These are phyloP conservation scores for Dioszegia aurantiaca DNA, from an alignment of 768 basidiomycete genomes.

Conservation along the genomic window DNA sequence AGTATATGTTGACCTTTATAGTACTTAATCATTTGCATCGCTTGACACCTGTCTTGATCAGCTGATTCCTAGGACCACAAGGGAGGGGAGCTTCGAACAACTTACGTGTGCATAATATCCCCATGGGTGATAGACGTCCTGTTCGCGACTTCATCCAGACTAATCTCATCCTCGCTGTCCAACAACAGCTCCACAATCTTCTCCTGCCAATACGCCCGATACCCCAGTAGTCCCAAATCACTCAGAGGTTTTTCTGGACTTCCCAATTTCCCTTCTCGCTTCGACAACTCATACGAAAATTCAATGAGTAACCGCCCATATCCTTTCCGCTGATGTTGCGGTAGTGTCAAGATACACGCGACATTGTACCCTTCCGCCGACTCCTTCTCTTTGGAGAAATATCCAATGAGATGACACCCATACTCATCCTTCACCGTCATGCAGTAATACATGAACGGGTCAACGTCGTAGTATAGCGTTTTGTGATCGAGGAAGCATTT, in stretches of 20 bases:
- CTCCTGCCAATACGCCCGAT: slow-evolving; percentile 96
- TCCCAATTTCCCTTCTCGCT: slow-evolving; percentile 90
- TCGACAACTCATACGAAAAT: slow-evolving; percentile 96
- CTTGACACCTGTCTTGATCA: slow-evolving; percentile 68
- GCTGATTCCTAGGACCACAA: not conserved
- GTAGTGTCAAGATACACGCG: slow-evolving; percentile 96
- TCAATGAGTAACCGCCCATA: slow-evolving; percentile 95
- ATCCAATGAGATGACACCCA: slow-evolving; percentile 93
- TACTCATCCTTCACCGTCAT: slow-evolving; percentile 89
- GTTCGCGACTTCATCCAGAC: slow-evolving; percentile 95
- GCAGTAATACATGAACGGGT: slow-evolving; percentile 99
- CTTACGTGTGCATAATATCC: slow-evolving; percentile 98
- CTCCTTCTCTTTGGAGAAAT: slow-evolving; percentile 99
- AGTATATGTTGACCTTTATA: slow-evolving; percentile 94
- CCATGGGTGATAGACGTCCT: slow-evolving; percentile 90
- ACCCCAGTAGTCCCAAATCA: slow-evolving; percentile 87
- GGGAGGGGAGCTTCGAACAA: too few species aligned
- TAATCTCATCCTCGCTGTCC: slow-evolving; percentile 69
- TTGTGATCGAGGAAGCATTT: slow-evolving; percentile 99
- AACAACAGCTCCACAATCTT: slow-evolving; percentile 87
- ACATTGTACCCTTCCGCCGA: slow-evolving; percentile 97
- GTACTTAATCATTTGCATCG: slow-evolving; percentile 89
- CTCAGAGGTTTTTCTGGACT: slow-evolving; percentile 96
- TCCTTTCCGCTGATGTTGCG: slow-evolving; percentile 94
- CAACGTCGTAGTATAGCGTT: slow-evolving; percentile 98